Evolutionary conservation across 495 filamentous ascomycete genomes (phyloP).

Genomic region (Apodospora peruviana): DNA sequence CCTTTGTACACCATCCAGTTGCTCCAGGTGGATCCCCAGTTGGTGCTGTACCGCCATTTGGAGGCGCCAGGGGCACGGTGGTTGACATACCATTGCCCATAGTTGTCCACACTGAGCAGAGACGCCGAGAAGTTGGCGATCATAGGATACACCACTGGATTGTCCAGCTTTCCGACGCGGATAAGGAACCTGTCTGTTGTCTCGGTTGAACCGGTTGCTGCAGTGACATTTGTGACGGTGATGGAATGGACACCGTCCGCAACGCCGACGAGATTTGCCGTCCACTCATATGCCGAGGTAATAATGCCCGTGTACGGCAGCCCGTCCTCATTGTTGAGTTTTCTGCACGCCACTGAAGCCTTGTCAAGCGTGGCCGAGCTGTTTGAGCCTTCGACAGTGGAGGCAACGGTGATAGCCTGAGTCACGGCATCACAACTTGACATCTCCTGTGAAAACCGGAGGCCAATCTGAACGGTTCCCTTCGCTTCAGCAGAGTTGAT

Average conservation of each 20-base stretch:
- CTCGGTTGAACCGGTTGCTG: constrained; percentile 33
- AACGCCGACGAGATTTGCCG: constrained; percentile 36
- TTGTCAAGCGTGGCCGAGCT: constrained; percentile 18
- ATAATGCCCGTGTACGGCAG: constrained; percentile 25
- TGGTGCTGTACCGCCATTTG: constrained; percentile 56
- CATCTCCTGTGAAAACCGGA: constrained; percentile 62
- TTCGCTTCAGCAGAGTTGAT: constrained; percentile 39
- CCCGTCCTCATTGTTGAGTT: constrained; percentile 32
- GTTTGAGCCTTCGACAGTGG: constrained; percentile 36
- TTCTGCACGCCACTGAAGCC: constrained; percentile 20
- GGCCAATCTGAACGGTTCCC: constrained; percentile 39
- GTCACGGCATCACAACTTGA: constrained; percentile 47
- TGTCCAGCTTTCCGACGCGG: constrained; percentile 41
- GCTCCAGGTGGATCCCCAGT: constrained; percentile 57
- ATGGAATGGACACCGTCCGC: constrained; percentile 58
- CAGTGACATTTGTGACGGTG: constrained; percentile 53
- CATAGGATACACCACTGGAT: constrained; percentile 53
- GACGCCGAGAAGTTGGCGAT: constrained; percentile 53
- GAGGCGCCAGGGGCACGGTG: constrained; percentile 61
- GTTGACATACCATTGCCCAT: constrained; percentile 39
- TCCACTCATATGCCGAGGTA: constrained; percentile 6
- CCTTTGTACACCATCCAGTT: constrained; percentile 54
- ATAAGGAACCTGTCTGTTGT: constrained; percentile 46
- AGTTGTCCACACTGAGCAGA: constrained; percentile 35
- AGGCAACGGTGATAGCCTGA: constrained; percentile 29